Percentiles rank a stretch among this genome's conserved stretches.
phyloP scores from a whole-genome alignment of 805 yeast species.

The Monosporozyma solicola region DNA sequence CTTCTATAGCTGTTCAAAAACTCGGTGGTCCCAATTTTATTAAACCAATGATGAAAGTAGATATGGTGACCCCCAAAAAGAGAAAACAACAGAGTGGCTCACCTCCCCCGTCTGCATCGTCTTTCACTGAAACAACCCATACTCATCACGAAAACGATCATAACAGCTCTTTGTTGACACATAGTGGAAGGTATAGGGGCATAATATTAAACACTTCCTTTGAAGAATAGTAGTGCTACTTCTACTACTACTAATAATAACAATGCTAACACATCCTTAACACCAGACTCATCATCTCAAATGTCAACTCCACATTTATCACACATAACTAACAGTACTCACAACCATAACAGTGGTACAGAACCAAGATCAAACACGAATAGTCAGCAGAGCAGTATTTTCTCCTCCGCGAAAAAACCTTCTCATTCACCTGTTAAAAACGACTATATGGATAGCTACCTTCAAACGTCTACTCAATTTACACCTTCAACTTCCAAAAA shows the following conservation, averaged over 20 bases:
- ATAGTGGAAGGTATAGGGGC: slow-evolving; percentile 25
- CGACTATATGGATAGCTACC: neutral
- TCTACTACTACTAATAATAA: neutral
- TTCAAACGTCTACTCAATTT: neutral
- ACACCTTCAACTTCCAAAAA: neutral
- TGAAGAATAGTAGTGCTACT: slow-evolving; percentile 3
- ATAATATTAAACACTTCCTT: slow-evolving; percentile 21
- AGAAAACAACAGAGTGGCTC: slow-evolving; percentile 5
- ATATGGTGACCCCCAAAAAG: slow-evolving; percentile 7
- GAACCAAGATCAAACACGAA: neutral
- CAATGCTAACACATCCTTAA: neutral
- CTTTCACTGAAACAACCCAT: neutral
- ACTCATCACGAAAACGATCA: neutral
- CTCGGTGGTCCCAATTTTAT: slow-evolving; percentile 21
- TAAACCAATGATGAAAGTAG: slow-evolving; percentile 30
- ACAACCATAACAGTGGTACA: neutral
- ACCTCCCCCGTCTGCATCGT: neutral
- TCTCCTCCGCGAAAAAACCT: neutral
- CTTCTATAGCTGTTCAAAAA: slow-evolving; percentile 27
- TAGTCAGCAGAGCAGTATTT: neutral
- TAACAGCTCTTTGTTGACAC: slow-evolving; percentile 8
- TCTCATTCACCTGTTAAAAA: neutral
- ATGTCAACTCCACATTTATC: neutral
- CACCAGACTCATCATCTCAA: neutral
- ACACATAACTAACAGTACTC: neutral